Conservation (phyloP, 2,329 filamentous ascomycete species). For the Aspergillus phoenicis region DNA sequence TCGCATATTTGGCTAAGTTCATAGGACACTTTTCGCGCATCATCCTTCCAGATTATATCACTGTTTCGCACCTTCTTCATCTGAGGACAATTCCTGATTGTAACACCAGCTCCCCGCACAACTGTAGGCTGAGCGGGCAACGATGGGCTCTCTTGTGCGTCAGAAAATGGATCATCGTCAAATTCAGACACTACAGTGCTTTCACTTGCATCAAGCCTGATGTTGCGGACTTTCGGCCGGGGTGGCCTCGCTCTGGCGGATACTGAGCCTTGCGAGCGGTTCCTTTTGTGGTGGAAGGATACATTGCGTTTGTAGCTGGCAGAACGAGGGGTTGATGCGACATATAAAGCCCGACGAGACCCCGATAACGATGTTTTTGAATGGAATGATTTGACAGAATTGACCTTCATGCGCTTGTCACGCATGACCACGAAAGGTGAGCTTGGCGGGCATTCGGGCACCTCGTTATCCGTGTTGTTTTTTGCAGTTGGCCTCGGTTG, state of each 20-base stretch:
- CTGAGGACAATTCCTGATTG: constrained; percentile 38
- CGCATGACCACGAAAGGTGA: constrained; percentile 37
- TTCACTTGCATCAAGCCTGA: constrained; percentile 29
- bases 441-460: constrained; percentile 19
- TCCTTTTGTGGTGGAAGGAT: constrained; percentile 62
- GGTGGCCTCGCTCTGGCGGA: constrained; percentile 25
- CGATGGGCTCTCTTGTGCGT: constrained; percentile 40
- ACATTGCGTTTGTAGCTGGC: constrained; percentile 63
- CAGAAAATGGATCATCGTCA: constrained; percentile 23
- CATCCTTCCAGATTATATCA: constrained; percentile 66
- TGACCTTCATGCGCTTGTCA: constrained; percentile 36
- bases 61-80: constrained; percentile 44
- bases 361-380: constrained; percentile 54
- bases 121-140: constrained; percentile 44
- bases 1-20: constrained; percentile 90
- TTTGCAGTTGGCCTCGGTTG: constrained; percentile 25
- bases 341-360: constrained; percentile 44
- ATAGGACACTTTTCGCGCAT: constrained; percentile 79
- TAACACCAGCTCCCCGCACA: constrained; percentile 36
- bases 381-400: constrained; percentile 42
- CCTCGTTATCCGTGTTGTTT: constrained; percentile 18
- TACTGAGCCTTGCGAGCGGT: constrained; percentile 35
- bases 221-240: constrained; percentile 21
- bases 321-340: constrained; percentile 44
- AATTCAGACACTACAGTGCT: constrained; percentile 25